Base-by-base conservation (phyloP, 768 basidiomycete genomes). In the Lanmaoa rubissima region DNA sequence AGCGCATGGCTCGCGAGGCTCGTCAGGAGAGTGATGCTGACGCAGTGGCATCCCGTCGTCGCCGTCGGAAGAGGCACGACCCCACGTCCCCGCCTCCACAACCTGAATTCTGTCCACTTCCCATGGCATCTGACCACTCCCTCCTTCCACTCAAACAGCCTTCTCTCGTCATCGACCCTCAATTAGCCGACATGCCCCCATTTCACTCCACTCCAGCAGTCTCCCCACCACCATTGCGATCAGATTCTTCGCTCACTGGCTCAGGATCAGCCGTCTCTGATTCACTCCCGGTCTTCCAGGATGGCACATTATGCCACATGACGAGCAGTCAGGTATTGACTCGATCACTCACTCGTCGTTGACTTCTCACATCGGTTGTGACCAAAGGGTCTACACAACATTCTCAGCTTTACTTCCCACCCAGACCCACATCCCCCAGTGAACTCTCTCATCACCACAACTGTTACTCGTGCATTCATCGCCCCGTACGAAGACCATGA, bases 1-100 rank as follows among this genome's bases (percentile, higher is more conserved):
- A 90, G 64, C 81, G 90, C 41, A 74, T 77, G 55, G 70, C 79
- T 5, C 72, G 78, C 39, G 80, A 79, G 48, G 58, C 66, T 24
- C 72, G 58, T 43, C 73, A 76, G 40, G 77, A 74, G 24, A 65
- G 68, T 12, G 68, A 74, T 16, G 10, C 50, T 42, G 70, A 65
- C 39, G 61, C 62, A 48, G 54, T 55, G 39, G 61, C 66, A 9
- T 58, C 73, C 21, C 70, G 55, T 34, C 60, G 55, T 39, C 69
- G 58, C 13, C 68, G 69, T 41, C 57, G 69, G 34, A 68, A 51
- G 55, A 51, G 48, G 49, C 55, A 46, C 36, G 50, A 53, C 31
- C 13, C 35, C 17, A 16, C 58, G 4, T 54, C 48, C 1, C 40
- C 48, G 10, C 41, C 40, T 40, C 60, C 55, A 21, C 59, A 51